Evolutionary conservation across 306 rosid genomes (phyloP).

Genomic region (Styphnolobium japonicum): DNA sequence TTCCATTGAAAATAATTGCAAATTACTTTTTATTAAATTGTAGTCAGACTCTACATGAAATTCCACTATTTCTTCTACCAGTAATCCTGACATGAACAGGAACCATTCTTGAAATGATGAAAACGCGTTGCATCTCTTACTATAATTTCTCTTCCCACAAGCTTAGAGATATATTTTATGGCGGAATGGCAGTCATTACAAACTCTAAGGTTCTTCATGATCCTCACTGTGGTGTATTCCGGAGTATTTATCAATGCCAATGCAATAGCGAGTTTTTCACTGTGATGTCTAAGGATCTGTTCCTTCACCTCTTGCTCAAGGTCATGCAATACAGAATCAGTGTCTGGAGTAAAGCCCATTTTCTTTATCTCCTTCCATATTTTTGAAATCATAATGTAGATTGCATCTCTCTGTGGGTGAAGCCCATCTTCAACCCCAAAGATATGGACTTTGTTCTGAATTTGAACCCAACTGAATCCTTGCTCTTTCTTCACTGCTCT

Average conservation of each 20-base stretch:
- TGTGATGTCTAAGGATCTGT: constrained; percentile 67
- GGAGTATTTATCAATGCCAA: constrained; percentile 76
- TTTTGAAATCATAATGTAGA: constrained; percentile 59
- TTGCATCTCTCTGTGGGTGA: constrained; percentile 73
- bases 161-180: constrained; percentile 83
- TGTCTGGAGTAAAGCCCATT: constrained; percentile 68
- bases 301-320: constrained; percentile 79
- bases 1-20: background rate
- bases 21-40: background rate
- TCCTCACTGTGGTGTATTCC: constrained; percentile 53
- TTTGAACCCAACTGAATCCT: constrained; percentile 84
- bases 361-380: constrained; percentile 81
- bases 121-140: constrained; percentile 78
- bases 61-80: constrained; percentile 50
- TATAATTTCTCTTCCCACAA: constrained; percentile 74
- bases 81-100: constrained; percentile 80
- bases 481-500: constrained; percentile 80
- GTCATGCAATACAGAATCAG: constrained; percentile 66
- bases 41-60: constrained; percentile 1
- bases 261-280: constrained; percentile 83
- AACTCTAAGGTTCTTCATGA: constrained; percentile 88
- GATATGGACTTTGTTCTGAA: constrained; percentile 65
- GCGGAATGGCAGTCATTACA: constrained; percentile 84
- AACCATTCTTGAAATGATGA: constrained; percentile 83
- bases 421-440: constrained; percentile 76